A percentile compares a stretch with the other conserved stretches of the same genome.
Evolutionary conservation across 2,329 filamentous ascomycete genomes (phyloP).

Genomic region (Cladosporium sp.): DNA sequence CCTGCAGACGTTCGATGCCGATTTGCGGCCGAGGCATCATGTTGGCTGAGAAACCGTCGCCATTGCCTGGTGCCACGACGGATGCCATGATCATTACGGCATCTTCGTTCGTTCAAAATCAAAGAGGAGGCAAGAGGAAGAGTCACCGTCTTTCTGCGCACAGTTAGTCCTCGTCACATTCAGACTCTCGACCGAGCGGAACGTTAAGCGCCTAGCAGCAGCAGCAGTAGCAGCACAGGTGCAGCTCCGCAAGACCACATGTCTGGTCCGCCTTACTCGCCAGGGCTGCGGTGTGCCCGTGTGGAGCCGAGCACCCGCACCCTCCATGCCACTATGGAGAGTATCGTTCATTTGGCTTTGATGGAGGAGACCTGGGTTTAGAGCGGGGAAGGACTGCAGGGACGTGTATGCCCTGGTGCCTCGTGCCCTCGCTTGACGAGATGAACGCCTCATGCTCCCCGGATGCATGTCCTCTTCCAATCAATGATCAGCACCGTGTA

Average conservation of each 20-base stretch:
- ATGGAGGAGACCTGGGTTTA: background rate
- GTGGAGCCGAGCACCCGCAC: constrained; percentile 10
- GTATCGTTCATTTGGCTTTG: constrained; percentile 9
- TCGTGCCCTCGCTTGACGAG: constrained; percentile 9
- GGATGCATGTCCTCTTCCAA: constrained; percentile 1
- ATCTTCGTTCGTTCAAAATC: background rate
- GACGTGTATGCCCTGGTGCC: background rate
- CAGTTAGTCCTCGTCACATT: constrained; percentile 3
- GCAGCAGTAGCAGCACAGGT: constrained; percentile 4
- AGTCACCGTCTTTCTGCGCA: background rate
- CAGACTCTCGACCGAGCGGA: constrained; percentile 12
- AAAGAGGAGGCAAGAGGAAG: background rate
- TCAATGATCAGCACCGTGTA: background rate
- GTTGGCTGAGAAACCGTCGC: constrained; percentile 12
- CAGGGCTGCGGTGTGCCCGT: constrained; percentile 6
- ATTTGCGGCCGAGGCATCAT: constrained; percentile 71
- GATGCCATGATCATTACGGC: constrained; percentile 15
- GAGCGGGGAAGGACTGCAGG: constrained; percentile 12
- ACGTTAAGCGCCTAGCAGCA: constrained; percentile 10
- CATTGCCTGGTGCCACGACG: constrained; percentile 13
- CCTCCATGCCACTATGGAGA: background rate
- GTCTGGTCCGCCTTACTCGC: constrained; percentile 3
- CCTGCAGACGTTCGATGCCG: constrained; percentile 73
- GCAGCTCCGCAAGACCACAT: constrained; percentile 5
- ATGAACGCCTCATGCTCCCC: background rate